Base-by-base conservation (phyloP, 202 grass and related monocot genomes). In the Zizania palustris region DNA sequence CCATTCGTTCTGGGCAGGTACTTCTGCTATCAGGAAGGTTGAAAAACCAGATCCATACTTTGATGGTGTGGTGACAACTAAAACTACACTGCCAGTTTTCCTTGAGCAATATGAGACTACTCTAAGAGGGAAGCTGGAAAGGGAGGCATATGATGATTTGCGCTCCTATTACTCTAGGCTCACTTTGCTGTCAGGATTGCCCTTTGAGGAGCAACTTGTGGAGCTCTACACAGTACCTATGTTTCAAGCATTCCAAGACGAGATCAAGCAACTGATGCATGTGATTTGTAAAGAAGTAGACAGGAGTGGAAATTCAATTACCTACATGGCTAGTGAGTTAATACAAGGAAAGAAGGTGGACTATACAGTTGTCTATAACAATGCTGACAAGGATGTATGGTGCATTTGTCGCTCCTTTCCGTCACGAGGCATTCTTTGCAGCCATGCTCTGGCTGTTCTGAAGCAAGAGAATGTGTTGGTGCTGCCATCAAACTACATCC, bases 341-440 rank as follows among this genome's bases (percentile, higher is more conserved):
- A 89, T 91, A 67, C 85, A 94, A 61, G 95, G 90, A 40, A 97
- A 93, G 84, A 97, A 97, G 83, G 74, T 92, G 19, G 91, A 98
- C 67, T 90, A 90, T 45, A 95, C 89, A 46, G 91, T 94, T 66
- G 79, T 92, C 36, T 98, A 95, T 74, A 83, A 90, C 78, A 87
- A 74, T 71, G 63, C 89, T 55, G 95, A 98, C 16, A 90, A 95
- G 77, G 95, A 95, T 85, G 85, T 95, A n/a, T 95, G 91, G 89
- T 98, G 95, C 76, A 95, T 94, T 74, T 98, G 95, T 75, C 87
- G 85, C 40, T 98, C 92, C 16, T 98, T 98, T 78, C 91, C 93
- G 46, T 92, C 88, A 33, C 86, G 85, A 15, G 95, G 95, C 64
- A 98, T 95, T 78, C 85, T 98, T 70, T 98, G 95, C 70, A 88